Conservation (phyloP, 2,329 filamentous ascomycete species). For the Colletotrichum noveboracense region DNA sequence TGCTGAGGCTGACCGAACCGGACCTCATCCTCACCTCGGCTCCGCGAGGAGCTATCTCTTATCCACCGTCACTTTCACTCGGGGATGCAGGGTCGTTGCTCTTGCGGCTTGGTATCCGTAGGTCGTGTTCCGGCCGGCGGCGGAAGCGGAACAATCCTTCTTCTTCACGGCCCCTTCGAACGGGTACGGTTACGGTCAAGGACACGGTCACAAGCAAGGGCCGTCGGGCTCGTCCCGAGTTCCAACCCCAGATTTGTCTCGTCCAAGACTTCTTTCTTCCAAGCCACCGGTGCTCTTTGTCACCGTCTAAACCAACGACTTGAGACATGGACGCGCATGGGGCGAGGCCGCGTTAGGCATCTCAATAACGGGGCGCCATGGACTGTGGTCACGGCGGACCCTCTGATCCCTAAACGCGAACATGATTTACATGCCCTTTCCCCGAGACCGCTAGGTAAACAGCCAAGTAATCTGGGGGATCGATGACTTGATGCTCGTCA, state of each 20-base stretch:
- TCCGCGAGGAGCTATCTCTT: neutral
- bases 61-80: neutral
- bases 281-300: neutral
- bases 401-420: neutral
- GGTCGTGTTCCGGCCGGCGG: neutral
- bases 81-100: neutral
- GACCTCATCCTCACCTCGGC: neutral
- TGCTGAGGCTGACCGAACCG: neutral
- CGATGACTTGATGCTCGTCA: slow-evolving; percentile 4
- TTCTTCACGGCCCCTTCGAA: neutral
- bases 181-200: neutral
- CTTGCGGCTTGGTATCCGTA: neutral
- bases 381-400: neutral
- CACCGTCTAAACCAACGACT: neutral
- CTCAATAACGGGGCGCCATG: neutral
- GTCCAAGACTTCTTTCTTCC: neutral
- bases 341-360: neutral
- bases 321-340: neutral
- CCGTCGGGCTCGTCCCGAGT: neutral
- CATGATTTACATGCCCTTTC: neutral
- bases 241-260: neutral
- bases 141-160: neutral
- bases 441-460: neutral
- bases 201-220: neutral
- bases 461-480: neutral